These are phyloP conservation scores for Arxiozyma telluris DNA, from an alignment of 1,139 yeast species.

Conservation along the genomic window DNA sequence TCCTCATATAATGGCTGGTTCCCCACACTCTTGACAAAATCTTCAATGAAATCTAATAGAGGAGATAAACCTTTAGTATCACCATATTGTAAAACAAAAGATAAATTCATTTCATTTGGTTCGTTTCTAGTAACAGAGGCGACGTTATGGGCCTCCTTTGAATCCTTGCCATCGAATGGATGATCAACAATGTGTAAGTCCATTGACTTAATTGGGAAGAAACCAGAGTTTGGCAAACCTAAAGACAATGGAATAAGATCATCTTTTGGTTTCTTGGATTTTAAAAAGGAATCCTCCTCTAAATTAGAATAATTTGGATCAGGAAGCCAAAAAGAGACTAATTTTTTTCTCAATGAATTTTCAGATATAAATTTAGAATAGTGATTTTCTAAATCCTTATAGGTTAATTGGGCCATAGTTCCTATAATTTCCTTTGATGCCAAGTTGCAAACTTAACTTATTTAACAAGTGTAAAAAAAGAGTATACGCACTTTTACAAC, in stretches of 20 bases:
- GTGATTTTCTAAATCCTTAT: conserved; percentile 2
- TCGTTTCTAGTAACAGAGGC: conserved; percentile 8
- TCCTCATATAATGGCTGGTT: conserved; percentile 40
- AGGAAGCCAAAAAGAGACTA: conserved; percentile 21
- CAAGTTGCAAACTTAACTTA: neutral
- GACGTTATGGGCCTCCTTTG: neutral
- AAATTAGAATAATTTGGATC: conserved; percentile 12
- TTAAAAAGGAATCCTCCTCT: conserved; percentile 1
- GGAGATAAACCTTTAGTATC: conserved; percentile 32
- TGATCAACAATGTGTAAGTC: conserved; percentile 37
- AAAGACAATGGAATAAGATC: conserved; percentile 42
- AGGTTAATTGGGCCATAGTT: neutral
- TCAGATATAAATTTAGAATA: conserved; percentile 1
- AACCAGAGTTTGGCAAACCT: conserved; percentile 52
- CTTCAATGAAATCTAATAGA: conserved; percentile 36
- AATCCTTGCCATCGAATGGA: conserved; percentile 16
- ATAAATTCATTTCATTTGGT: conserved; percentile 7
- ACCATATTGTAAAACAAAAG: conserved; percentile 10
- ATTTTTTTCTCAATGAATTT: conserved; percentile 10
- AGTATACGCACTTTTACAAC: neutral
- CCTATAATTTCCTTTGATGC: neutral
- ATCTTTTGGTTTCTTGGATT: conserved; percentile 31
- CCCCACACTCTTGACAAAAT: conserved; percentile 34
- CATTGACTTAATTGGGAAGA: conserved; percentile 49
- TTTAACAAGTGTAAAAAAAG: neutral